Percentiles rank a stretch among this genome's conserved stretches.
Evolutionary conservation across 2,329 filamentous ascomycete genomes (phyloP).

Genomic region (Paracoccidioides lutzii): DNA sequence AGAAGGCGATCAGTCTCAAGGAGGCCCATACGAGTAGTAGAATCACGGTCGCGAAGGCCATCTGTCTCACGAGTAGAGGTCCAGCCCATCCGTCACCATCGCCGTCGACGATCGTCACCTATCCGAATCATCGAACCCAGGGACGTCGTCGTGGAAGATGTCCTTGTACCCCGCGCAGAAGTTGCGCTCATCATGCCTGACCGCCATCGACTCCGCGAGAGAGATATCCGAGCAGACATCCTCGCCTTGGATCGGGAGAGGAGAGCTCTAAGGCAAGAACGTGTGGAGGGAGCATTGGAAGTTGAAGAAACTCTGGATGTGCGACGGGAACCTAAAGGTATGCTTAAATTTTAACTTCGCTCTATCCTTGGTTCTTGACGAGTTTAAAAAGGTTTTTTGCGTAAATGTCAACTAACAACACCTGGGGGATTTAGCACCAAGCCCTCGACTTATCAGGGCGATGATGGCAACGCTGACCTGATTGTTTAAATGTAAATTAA

Average conservation of each 20-base stretch:
- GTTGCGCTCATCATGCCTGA: constrained; percentile 39
- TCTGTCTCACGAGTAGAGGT: constrained; percentile 1
- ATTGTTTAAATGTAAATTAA: constrained; percentile 11
- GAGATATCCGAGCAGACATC: constrained; percentile 61
- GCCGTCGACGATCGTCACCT: constrained; percentile 26
- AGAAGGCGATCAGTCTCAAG: constrained; percentile 16
- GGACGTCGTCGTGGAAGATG: constrained; percentile 27
- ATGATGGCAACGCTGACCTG: constrained; percentile 60
- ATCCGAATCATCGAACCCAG: constrained; percentile 23
- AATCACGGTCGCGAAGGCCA: background rate
- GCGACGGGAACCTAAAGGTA: constrained; percentile 91
- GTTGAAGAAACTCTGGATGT: constrained; percentile 46
- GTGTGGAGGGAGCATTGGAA: constrained; percentile 22
- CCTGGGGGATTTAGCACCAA: constrained; percentile 40
- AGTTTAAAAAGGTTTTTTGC: background rate
- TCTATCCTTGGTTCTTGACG: background rate
- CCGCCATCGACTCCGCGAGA: constrained; percentile 38
- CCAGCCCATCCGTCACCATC: constrained; percentile 2
- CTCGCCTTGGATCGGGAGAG: constrained; percentile 56
- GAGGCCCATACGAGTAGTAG: background rate
- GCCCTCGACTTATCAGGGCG: constrained; percentile 50
- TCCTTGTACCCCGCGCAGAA: constrained; percentile 36
- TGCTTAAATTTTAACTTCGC: constrained; percentile 45
- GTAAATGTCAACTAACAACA: background rate
- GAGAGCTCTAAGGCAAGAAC: constrained; percentile 44